These are phyloP conservation scores for Multifurca ochricompacta DNA, from an alignment of 768 basidiomycete genomes.

Conservation along the genomic window DNA sequence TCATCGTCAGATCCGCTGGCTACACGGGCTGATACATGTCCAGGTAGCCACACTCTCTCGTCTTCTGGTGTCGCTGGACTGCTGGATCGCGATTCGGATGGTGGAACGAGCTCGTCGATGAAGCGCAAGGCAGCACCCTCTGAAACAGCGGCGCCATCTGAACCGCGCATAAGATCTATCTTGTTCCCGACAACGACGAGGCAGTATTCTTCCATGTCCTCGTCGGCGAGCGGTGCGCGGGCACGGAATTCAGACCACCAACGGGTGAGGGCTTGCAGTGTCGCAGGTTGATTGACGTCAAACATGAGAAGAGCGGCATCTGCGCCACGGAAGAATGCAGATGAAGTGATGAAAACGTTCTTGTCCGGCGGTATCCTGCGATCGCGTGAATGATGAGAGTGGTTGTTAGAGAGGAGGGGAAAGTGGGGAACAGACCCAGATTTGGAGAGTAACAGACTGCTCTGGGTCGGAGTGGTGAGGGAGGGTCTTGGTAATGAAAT, in stretches of 20 bases:
- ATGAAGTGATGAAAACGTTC: slow-evolving; percentile 78
- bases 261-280: slow-evolving; percentile 48
- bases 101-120: slow-evolving; percentile 44
- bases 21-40: neutral
- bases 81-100: slow-evolving; percentile 14
- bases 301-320: slow-evolving; percentile 79
- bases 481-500: slow-evolving; percentile 72
- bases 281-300: slow-evolving; percentile 61
- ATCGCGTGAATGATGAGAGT: slow-evolving; percentile 3
- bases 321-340: slow-evolving; percentile 79
- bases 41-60: neutral
- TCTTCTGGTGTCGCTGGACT: slow-evolving; percentile 8
- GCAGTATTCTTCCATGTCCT: slow-evolving; percentile 55
- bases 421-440: slow-evolving; percentile 40
- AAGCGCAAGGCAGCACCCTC: slow-evolving; percentile 44
- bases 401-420: neutral
- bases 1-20: neutral
- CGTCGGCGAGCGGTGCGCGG: slow-evolving; percentile 58
- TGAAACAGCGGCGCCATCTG: slow-evolving; percentile 24
- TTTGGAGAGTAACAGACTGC: slow-evolving; percentile 60
- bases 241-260: slow-evolving; percentile 80
- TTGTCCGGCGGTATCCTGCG: slow-evolving; percentile 78
- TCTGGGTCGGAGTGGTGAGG: slow-evolving; percentile 48
- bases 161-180: slow-evolving; percentile 41
- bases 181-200: slow-evolving; percentile 72